phyloP scores from a whole-genome alignment of 331 rosid species.

The Acacia concinna region DNA sequence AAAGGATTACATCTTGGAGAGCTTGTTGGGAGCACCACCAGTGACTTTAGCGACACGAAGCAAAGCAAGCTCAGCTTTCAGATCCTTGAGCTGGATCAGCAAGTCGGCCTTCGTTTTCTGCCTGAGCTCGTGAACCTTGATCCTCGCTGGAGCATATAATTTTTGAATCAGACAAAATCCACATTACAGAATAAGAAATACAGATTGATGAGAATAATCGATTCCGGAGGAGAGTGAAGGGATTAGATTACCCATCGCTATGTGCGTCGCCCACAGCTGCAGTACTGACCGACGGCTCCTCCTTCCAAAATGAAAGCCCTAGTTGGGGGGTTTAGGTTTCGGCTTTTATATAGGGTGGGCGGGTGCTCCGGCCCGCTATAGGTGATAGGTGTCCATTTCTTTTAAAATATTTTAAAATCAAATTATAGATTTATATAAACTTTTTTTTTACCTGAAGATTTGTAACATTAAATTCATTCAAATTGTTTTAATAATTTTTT shows the following conservation, averaged over 20 bases:
- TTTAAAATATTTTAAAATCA: too few species aligned
- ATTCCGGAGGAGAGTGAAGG: not conserved
- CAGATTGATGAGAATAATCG: not conserved
- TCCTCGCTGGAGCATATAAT: constrained; percentile 60
- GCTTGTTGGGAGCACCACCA: constrained; percentile 98
- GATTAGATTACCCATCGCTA: not conserved
- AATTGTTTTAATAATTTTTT: too few species aligned
- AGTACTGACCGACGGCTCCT: not conserved
- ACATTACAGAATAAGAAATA: not conserved
- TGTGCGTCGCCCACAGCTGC: not conserved
- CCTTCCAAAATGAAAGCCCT: not conserved
- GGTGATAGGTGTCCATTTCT: too few species aligned
- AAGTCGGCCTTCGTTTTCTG: constrained; percentile 78
- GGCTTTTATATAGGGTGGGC: not conserved
- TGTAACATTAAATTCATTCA: too few species aligned
- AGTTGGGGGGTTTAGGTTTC: not conserved
- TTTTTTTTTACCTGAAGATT: too few species aligned
- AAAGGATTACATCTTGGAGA: constrained; percentile 75
- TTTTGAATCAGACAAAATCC: not conserved
- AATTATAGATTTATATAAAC: too few species aligned
- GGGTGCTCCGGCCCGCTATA: too few species aligned
- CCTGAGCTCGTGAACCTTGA: constrained; percentile 96
- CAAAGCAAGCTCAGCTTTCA: constrained; percentile 88
- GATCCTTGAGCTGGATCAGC: constrained; percentile 83
- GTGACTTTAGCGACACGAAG: constrained; percentile 99